Evolutionary conservation across 1,284 basidiomycete species (phyloP), one percentile per base, ranked within the genome.

Genomic region (Polyporus tsugae): DNA sequence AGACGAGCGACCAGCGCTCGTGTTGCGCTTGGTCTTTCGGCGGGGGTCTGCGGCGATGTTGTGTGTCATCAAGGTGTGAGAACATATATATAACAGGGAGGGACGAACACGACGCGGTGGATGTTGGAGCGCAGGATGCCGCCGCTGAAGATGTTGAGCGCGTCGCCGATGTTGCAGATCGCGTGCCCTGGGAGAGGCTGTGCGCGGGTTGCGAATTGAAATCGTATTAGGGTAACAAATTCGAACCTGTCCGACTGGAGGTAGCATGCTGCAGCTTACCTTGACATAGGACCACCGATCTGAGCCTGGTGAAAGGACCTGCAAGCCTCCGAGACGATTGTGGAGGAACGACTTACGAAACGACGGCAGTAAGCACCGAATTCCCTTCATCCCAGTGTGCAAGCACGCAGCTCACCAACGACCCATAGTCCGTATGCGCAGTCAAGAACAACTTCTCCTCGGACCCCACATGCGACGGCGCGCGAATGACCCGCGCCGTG

Each of bases 241-340:
- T n/a, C n/a, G n/a, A n/a, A n/a, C n/a, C n/a, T n/a, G n/a, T n/a
- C n/a, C n/a, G n/a, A n/a, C n/a, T n/a, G n/a, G n/a, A n/a, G n/a
- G n/a, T n/a, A n/a, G n/a, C n/a, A 72, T 25, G 46, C 46, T 4
- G 46, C 46, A n/a, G 22, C 63, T n/a, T n/a, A 88, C 89, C 82
- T 86, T 86, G 68, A 92, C 82, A 70, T 91, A 93, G 72, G 86
- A 86, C 91, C 91, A 93, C 29, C 83, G 76, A 22, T 87, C 83
- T 4, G 83, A 78, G 4, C 87, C 87, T 0, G 90, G 89, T 2
- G 85, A 83, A 22, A 91, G 80, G 1, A 93, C 90, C 73, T 93
- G 91, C 6, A 93, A 79, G 0, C 91, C 91, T 4, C 91, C 91
- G 0, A 92, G 83, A n/a, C 85, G 85, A 75, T 92, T 92, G 76